These are phyloP conservation scores for Phaeosphaeria sp. DNA, from an alignment of 2,329 filamentous ascomycete genomes.

Conservation along the genomic window DNA sequence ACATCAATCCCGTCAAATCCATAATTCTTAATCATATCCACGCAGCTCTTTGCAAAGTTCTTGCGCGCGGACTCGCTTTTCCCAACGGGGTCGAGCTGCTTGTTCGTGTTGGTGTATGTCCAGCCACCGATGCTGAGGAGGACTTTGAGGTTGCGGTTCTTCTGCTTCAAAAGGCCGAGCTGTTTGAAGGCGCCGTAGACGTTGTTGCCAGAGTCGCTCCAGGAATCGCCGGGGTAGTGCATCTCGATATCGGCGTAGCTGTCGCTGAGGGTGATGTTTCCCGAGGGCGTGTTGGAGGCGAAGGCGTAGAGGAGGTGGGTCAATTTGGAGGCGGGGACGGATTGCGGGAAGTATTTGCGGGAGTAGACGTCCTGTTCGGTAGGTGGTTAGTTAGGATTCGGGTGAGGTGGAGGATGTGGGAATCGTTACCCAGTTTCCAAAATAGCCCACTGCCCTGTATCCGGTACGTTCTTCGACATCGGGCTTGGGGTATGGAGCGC, in stretches of 20 bases:
- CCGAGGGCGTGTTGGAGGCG: conserved; percentile 82
- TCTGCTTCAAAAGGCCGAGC: conserved; percentile 76
- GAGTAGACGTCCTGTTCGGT: conserved; percentile 77
- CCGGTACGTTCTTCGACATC: conserved; percentile 10
- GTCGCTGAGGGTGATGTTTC: conserved; percentile 64
- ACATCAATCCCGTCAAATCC: conserved; percentile 68
- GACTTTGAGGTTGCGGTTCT: conserved; percentile 77
- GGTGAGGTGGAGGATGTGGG: background rate
- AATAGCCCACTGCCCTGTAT: conserved; percentile 65
- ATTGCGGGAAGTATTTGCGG: conserved; percentile 82
- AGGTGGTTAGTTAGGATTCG: background rate
- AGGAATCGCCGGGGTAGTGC: conserved; percentile 66
- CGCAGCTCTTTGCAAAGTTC: conserved; percentile 73
- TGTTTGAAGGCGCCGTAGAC: conserved; percentile 81
- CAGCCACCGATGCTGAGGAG: conserved; percentile 86
- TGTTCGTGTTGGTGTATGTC: conserved; percentile 66
- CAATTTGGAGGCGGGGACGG: conserved; percentile 79
- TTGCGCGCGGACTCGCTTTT: conserved; percentile 67
- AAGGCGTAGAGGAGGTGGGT: conserved; percentile 93
- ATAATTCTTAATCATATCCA: conserved; percentile 77
- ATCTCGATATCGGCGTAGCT: conserved; percentile 59
- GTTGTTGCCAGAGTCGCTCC: conserved; percentile 70
- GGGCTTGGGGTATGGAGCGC: background rate
- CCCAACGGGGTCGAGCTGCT: conserved; percentile 75
- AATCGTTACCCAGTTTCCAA: conserved; percentile 67